Evolutionary conservation across 164 flowering plant genomes (phyloP).

Genomic region (Liriodendron chinense): DNA sequence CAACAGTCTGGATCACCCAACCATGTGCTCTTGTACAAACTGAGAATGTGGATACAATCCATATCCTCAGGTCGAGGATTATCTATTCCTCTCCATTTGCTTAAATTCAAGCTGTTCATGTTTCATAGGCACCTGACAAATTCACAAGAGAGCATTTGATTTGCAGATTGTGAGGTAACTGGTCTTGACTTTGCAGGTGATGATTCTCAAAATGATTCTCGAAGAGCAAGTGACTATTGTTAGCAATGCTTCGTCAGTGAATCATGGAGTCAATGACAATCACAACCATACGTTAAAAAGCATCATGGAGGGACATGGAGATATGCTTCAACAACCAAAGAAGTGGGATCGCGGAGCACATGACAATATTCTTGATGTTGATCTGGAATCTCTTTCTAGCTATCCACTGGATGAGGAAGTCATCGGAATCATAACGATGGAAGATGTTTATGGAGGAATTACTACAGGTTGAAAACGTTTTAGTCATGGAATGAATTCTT

Average conservation of each 20-base stretch:
- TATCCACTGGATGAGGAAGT: constrained; percentile 40
- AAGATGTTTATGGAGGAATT: constrained; percentile 70
- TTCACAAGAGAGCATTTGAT: neutral
- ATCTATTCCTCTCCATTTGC: neutral
- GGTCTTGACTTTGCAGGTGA: neutral
- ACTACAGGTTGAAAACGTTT: constrained; percentile 30
- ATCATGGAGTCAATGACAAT: constrained; percentile 6
- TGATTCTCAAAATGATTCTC: neutral
- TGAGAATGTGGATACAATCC: neutral
- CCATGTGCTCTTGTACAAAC: neutral
- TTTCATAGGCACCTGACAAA: neutral
- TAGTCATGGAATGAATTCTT: neutral
- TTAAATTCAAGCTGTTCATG: neutral
- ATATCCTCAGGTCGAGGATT: neutral
- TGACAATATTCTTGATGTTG: constrained; percentile 15
- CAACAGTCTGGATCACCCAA: neutral
- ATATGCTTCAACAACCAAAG: constrained; percentile 11
- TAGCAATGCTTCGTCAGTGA: constrained; percentile 8
- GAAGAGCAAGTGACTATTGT: constrained; percentile 2
- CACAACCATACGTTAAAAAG: constrained; percentile 11
- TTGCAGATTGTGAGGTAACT: neutral
- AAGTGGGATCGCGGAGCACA: constrained; percentile 12
- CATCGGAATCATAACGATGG: constrained; percentile 75
- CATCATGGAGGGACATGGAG: constrained; percentile 2
- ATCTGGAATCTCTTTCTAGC: constrained; percentile 19